Base-by-base conservation (phyloP, 1,284 basidiomycete species). In the Cutaneotrichosporon sp. region DNA sequence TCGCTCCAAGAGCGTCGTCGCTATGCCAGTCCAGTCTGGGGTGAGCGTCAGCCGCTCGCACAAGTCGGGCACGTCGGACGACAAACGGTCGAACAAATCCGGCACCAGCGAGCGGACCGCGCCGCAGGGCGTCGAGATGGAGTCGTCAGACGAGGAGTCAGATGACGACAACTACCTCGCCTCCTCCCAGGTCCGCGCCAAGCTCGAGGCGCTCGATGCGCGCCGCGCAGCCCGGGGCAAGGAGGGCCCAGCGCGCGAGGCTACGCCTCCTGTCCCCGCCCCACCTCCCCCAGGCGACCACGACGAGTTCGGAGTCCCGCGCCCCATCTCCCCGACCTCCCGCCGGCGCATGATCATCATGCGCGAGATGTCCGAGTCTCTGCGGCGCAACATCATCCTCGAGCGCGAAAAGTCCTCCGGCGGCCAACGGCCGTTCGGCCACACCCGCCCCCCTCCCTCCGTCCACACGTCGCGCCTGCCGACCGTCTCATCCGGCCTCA, bases 351-450 rank as follows among this genome's bases (percentile, higher is more conserved):
- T 56, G 10, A 73, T 73, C 35, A 73, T 73, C 50, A 66, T 68
- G 60, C 57, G 68, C 43, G 71, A 73, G 47, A 71, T 73, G 70
- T 70, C 67, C 20, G 70, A 70, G 60, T 70, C 67, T 14, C 53
- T 73, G 17, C 48, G 71, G 12, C 54, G 61, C 42, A 73, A 71
- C 54, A 62, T 73, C 22, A 66, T 73, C 10, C 61, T 70, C 2
- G 71, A 73, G 48, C 54, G 71, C 38, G 66, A 68, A 42, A 73
- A 71, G 51, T 73, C 71, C n/a, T 62, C 66, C 3, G 65, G 61
- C 12, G 50, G 52, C 12, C 45, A 39, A 25, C 47, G 46, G 19
- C 37, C 50, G 12, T 44, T 54, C 27, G 41, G 46, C 17, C 60
- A 62, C 27, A 44, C 53, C 16, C 57, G 65, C 42, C 63, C 65